These are phyloP conservation scores for Calonectria pteridis DNA, from an alignment of 2,329 filamentous ascomycete genomes.

Conservation along the genomic window DNA sequence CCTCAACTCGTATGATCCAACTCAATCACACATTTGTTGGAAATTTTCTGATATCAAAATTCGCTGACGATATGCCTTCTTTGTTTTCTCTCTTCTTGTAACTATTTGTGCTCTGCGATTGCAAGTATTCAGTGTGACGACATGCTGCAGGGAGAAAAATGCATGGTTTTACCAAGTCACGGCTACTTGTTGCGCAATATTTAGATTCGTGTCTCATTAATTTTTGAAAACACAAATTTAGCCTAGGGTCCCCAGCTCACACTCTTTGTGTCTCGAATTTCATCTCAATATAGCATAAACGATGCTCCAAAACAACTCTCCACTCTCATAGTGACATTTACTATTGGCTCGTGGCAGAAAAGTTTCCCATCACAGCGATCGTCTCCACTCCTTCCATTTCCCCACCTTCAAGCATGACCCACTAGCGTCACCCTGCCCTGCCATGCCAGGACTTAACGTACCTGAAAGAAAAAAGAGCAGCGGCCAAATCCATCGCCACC, in stretches of 20 bases:
- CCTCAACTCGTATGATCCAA: not conserved
- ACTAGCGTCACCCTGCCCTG: slow-evolving; percentile 37
- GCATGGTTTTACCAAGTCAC: not conserved
- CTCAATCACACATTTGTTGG: not conserved
- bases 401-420: slow-evolving; percentile 30
- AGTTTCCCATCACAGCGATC: not conserved
- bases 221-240: not conserved
- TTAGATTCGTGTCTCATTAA: not conserved
- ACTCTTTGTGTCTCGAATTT: not conserved
- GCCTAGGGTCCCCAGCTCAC: not conserved
- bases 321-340: not conserved
- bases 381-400: slow-evolving; percentile 28
- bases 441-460: slow-evolving; percentile 1
- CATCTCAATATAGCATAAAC: not conserved
- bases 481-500: slow-evolving; percentile 35
- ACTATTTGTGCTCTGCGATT: not conserved
- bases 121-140: not conserved
- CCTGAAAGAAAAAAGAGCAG: slow-evolving; percentile 27
- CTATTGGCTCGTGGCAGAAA: slow-evolving; percentile 7
- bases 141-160: not conserved
- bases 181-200: not conserved
- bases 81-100: not conserved
- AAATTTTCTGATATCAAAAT: not conserved
- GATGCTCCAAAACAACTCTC: not conserved
- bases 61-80: not conserved